Evolutionary conservation across 2,329 filamentous ascomycete genomes (phyloP).

Genomic region (Beauveria bassiana): DNA sequence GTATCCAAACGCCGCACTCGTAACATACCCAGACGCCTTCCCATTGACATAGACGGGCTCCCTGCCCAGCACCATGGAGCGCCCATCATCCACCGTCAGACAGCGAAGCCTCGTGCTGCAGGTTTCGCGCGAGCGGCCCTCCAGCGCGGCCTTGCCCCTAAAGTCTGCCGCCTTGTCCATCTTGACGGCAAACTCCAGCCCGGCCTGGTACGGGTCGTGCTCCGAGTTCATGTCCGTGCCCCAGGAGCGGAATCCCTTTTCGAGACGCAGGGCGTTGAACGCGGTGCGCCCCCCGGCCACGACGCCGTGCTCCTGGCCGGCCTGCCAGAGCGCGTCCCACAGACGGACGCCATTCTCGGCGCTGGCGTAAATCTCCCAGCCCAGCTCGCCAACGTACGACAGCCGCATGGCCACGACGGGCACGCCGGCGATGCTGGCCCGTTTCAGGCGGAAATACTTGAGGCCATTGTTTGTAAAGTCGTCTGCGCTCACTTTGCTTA

Average conservation of each 20-base stretch:
- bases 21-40: conserved; percentile 47
- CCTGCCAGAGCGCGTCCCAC: conserved; percentile 51
- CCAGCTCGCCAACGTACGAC: conserved; percentile 53
- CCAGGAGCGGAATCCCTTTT: conserved; percentile 51
- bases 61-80: conserved; percentile 51
- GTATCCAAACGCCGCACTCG: conserved; percentile 53
- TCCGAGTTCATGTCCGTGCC: conserved; percentile 54
- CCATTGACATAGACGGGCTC: conserved; percentile 49
- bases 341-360: conserved; percentile 50
- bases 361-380: conserved; percentile 55
- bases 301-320: conserved; percentile 46
- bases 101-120: conserved; percentile 34
- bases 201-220: conserved; percentile 53
- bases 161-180: conserved; percentile 37
- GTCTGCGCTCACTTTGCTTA: conserved; percentile 35
- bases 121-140: conserved; percentile 30
- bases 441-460: conserved; percentile 42
- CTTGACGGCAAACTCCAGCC: conserved; percentile 43
- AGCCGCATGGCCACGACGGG: conserved; percentile 48
- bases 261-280: conserved; percentile 50
- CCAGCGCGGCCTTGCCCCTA: conserved; percentile 43
- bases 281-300: conserved; percentile 51
- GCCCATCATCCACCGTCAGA: conserved; percentile 47
- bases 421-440: conserved; percentile 42
- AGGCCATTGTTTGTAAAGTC: conserved; percentile 39